Evolutionary conservation across 1,284 basidiomycete genomes (phyloP).

Genomic region (Apiotrichum sp.): DNA sequence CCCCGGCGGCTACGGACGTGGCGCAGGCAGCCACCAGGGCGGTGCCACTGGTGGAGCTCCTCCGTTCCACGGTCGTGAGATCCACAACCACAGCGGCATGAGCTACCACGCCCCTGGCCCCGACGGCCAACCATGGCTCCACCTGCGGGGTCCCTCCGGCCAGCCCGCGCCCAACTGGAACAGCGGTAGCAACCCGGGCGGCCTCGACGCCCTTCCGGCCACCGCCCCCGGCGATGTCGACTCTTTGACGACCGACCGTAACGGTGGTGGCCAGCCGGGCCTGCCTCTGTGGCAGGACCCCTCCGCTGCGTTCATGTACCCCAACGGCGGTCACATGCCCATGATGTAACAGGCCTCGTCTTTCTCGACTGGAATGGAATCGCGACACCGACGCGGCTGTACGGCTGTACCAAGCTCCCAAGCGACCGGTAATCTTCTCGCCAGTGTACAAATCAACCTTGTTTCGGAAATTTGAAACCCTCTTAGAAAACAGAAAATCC

Average conservation of each 20-base stretch:
- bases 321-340: constrained; percentile 18
- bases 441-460: constrained; percentile 17
- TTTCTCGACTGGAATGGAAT: neutral
- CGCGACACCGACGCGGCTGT: constrained; percentile 16
- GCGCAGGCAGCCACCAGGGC: constrained; percentile 6
- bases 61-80: constrained; percentile 19
- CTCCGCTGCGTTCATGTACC: constrained; percentile 20
- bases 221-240: constrained; percentile 19
- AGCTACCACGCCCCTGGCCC: constrained; percentile 44
- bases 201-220: constrained; percentile 19
- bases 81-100: constrained; percentile 39
- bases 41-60: constrained; percentile 13
- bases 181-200: constrained; percentile 7
- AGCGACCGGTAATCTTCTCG: constrained; percentile 6
- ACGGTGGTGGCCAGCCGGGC: constrained; percentile 13
- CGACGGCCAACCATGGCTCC: constrained; percentile 44
- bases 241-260: constrained; percentile 13
- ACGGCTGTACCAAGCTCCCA: neutral
- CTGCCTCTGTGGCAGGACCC: constrained; percentile 22
- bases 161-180: constrained; percentile 39
- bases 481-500: neutral
- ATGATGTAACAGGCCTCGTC: constrained; percentile 15
- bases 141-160: constrained; percentile 37
- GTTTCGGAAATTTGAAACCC: constrained; percentile 9
- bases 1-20: constrained; percentile 24